These are phyloP conservation scores for Fusarium clavum DNA, from an alignment of 2,329 filamentous ascomycete species.

Conservation along the genomic window DNA sequence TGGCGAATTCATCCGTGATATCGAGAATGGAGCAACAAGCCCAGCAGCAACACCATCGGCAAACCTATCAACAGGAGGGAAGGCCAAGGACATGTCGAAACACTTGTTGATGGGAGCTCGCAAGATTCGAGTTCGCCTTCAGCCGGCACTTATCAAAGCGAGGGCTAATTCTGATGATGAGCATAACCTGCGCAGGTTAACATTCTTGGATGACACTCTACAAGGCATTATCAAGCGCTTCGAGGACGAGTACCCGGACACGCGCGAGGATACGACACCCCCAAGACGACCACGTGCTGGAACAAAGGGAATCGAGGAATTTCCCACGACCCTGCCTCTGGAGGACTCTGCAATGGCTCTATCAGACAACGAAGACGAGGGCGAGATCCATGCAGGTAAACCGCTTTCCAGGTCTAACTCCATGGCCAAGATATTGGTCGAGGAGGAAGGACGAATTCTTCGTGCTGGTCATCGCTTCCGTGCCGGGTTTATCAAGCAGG, in stretches of 20 bases:
- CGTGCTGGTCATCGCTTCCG: constrained; percentile 69
- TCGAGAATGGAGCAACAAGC: constrained; percentile 62
- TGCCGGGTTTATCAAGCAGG: constrained; percentile 62
- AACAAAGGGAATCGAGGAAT: constrained; percentile 35
- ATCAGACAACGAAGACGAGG: constrained; percentile 64
- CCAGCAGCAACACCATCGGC: constrained; percentile 53
- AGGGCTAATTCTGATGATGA: constrained; percentile 77
- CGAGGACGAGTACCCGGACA: constrained; percentile 96
- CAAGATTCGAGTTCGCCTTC: constrained; percentile 85
- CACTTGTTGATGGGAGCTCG: constrained; percentile 87
- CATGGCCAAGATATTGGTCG: constrained; percentile 63
- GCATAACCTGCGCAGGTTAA: constrained; percentile 81
- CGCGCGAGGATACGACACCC: constrained; percentile 61
- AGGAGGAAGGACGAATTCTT: constrained; percentile 68
- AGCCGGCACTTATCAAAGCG: constrained; percentile 83
- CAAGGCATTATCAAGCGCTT: constrained; percentile 94
- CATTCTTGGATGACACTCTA: constrained; percentile 89
- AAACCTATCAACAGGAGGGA: constrained; percentile 61
- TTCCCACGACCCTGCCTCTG: constrained; percentile 41
- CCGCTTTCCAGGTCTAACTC: constrained; percentile 65
- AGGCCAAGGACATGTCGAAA: constrained; percentile 93
- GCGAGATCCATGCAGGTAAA: constrained; percentile 55
- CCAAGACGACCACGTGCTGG: constrained; percentile 25
- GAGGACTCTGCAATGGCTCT: constrained; percentile 53
- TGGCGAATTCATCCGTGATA: constrained; percentile 64